A percentile compares a stretch with the other conserved stretches of the same genome.
Evolutionary conservation across 129 eudicot genomes (phyloP).

Genomic region (Artemisia annua): DNA sequence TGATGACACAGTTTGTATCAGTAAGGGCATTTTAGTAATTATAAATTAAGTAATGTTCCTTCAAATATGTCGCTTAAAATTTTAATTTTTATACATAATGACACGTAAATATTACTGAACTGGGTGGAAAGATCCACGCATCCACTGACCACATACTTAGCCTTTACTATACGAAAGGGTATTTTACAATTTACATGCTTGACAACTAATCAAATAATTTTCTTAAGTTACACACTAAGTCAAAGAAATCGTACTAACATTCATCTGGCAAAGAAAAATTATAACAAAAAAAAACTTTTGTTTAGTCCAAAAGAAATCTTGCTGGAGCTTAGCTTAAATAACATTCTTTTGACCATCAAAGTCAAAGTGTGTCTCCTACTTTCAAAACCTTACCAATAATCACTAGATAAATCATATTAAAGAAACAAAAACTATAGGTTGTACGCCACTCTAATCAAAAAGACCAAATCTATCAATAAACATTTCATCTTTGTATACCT

Average conservation of each 20-base stretch:
- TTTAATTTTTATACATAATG: neutral
- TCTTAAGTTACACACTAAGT: conserved; percentile 5
- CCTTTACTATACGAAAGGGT: neutral
- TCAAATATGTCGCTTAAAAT: neutral
- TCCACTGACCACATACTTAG: neutral
- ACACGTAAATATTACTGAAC: neutral
- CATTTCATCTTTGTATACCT: too few relatives aligned
- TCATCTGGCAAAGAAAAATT: neutral
- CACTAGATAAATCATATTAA: neutral
- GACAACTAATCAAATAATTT: neutral
- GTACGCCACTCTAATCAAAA: neutral
- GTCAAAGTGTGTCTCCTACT: conserved; percentile 21
- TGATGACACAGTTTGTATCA: conserved; percentile 28
- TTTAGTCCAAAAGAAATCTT: neutral
- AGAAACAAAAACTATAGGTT: neutral
- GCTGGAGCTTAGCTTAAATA: neutral
- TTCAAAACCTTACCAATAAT: conserved; percentile 5
- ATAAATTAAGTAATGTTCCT: neutral
- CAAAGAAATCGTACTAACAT: neutral
- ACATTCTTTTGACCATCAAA: neutral
- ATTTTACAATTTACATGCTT: conserved; percentile 12
- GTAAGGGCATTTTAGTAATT: conserved; percentile 5
- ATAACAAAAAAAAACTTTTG: too few relatives aligned
- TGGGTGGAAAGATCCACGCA: conserved; percentile 5
- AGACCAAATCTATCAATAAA: neutral